Conservation (phyloP, 2,329 filamentous ascomycete species). For the Penicillium sp. region DNA sequence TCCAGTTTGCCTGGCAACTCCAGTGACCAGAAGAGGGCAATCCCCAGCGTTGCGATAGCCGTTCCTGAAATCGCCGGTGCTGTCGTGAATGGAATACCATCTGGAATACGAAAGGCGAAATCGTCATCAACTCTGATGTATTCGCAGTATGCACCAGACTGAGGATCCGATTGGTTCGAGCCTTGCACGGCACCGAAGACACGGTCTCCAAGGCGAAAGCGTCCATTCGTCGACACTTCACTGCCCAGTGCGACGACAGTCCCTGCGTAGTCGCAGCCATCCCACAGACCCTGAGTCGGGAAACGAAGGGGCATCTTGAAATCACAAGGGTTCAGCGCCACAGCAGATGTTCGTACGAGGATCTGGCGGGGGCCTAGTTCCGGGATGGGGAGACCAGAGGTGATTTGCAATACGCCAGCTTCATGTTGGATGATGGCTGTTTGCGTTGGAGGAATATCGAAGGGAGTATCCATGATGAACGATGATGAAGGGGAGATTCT, state of each 20-base stretch:
- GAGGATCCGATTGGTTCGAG: conserved; percentile 16
- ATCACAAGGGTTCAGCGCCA: conserved; percentile 32
- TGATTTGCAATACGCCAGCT: conserved; percentile 14
- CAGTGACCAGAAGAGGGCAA: conserved; percentile 23
- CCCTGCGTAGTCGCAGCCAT: conserved; percentile 29
- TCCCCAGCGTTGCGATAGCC: conserved; percentile 20
- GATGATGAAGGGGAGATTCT: no score
- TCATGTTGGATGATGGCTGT: conserved; percentile 20
- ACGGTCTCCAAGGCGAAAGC: conserved; percentile 30
- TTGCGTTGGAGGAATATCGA: conserved; percentile 9
- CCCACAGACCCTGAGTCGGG: conserved; percentile 17
- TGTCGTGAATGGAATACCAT: conserved; percentile 4
- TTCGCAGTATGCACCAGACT: conserved; percentile 21
- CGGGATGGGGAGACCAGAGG: conserved; percentile 12
- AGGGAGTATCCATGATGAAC: conserved; percentile 28
- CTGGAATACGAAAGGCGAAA: conserved; percentile 17
- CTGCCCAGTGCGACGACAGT: conserved; percentile 22
- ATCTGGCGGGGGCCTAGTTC: conserved; percentile 13
- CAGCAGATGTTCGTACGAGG: conserved; percentile 22
- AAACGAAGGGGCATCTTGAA: conserved; percentile 22
- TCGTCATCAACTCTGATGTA: conserved; percentile 14
- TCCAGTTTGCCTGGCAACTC: conserved; percentile 15
- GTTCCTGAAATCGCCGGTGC: conserved; percentile 17
- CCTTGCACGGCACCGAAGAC: conserved; percentile 37
- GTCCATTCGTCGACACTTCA: conserved; percentile 7